A percentile compares a stretch with the other conserved stretches of the same genome.
phyloP scores from a whole-genome alignment of 768 basidiomycete genomes.

The Leucocoprinus leucothites region DNA sequence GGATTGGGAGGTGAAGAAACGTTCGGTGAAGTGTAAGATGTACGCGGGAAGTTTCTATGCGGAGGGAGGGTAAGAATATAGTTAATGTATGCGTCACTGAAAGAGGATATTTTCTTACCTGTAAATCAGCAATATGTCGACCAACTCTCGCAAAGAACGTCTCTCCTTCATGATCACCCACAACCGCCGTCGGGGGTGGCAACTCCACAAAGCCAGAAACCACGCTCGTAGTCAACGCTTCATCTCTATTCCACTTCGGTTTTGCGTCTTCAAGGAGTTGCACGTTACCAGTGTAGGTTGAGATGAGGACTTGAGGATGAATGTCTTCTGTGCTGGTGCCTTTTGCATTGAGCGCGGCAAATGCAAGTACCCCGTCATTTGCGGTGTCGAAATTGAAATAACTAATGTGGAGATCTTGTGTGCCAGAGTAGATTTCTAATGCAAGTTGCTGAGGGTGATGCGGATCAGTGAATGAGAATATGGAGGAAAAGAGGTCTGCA shows the following conservation, averaged over 20 bases:
- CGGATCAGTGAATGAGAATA: slow-evolving; percentile 6
- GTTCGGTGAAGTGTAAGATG: slow-evolving; percentile 57
- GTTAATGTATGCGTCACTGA: background rate
- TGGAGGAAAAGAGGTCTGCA: slow-evolving; percentile 15
- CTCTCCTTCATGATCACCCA: slow-evolving; percentile 41
- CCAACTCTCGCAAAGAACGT: slow-evolving; percentile 45
- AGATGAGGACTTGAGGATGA: slow-evolving; percentile 67
- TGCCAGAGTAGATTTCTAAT: slow-evolving; percentile 32
- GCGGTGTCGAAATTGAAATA: slow-evolving; percentile 12
- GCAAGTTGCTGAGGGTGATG: slow-evolving; percentile 43
- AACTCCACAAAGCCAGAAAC: slow-evolving; percentile 75
- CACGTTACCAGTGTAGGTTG: slow-evolving; percentile 64
- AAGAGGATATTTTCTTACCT: slow-evolving; percentile 37
- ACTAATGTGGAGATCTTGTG: background rate
- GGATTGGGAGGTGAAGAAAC: slow-evolving; percentile 65
- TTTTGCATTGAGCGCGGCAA: slow-evolving; percentile 10
- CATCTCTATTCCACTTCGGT: slow-evolving; percentile 78
- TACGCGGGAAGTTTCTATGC: slow-evolving; percentile 69
- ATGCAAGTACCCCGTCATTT: slow-evolving; percentile 11
- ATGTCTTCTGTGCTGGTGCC: background rate
- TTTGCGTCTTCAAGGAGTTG: slow-evolving; percentile 31
- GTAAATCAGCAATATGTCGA: slow-evolving; percentile 58
- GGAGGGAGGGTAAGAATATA: background rate
- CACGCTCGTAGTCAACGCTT: slow-evolving; percentile 63
- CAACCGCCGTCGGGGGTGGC: slow-evolving; percentile 44